Evolutionary conservation across 441 rosid species (phyloP).

Genomic region (Omphalea diandra): DNA sequence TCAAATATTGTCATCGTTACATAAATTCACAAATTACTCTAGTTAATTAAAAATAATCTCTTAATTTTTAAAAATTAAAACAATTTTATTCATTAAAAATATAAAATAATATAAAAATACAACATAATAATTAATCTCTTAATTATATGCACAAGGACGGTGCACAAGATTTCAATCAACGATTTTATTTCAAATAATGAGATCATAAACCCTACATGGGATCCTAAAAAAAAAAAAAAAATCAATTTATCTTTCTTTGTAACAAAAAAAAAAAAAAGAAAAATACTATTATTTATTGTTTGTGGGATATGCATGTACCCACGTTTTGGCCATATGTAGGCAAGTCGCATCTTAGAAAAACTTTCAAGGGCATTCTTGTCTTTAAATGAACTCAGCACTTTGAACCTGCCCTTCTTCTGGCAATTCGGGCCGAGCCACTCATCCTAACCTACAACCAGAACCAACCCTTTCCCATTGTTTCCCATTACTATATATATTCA

Average conservation of each 20-base stretch:
- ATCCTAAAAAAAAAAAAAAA: not conserved
- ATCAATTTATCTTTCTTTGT: not conserved
- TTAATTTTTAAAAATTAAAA: not conserved
- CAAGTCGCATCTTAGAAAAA: not conserved
- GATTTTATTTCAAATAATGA: not conserved
- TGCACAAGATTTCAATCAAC: not conserved
- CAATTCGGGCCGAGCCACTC: not conserved
- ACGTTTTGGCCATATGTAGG: not conserved
- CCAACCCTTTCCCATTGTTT: not conserved
- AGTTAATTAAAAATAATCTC: no score
- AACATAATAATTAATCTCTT: not conserved
- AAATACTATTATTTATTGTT: not conserved
- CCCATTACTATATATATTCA: no score
- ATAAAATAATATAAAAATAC: not conserved
- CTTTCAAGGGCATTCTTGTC: no score
- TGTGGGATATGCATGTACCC: not conserved
- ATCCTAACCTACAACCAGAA: no score
- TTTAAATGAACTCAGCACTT: not conserved
- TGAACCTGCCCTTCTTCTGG: conserved; percentile 13
- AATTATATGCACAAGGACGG: not conserved
- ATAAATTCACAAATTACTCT: no score
- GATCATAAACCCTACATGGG: not conserved
- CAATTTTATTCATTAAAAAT: no score
- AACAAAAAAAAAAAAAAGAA: not conserved
- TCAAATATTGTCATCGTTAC: no score